A percentile compares a stretch with the other conserved stretches of the same genome.
phyloP scores from a whole-genome alignment of 768 basidiomycete species.

The Crepidotus variabilis region DNA sequence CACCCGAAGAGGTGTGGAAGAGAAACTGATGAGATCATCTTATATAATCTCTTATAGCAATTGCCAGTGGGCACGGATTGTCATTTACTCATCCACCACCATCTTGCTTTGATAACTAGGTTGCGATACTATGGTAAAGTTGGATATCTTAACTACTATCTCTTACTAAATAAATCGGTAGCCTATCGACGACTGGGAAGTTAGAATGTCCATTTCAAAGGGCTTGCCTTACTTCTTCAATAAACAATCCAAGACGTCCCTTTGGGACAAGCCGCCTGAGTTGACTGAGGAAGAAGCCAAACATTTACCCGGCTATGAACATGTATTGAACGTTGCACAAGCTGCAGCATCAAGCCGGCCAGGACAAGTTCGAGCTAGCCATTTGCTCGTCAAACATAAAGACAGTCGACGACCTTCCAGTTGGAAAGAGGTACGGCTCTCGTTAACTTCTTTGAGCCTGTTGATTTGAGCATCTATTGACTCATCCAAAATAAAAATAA shows the following conservation, averaged over 20 bases:
- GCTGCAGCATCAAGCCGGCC: slow-evolving; percentile 19
- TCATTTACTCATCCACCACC: too few species aligned
- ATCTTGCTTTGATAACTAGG: too few species aligned
- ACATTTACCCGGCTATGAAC: slow-evolving; percentile 64
- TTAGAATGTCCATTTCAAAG: slow-evolving; percentile 80
- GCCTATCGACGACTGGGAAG: slow-evolving; percentile 58
- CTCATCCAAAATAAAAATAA: too few species aligned
- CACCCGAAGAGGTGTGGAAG: neutral
- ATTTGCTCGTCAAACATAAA: slow-evolving; percentile 89
- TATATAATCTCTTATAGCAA: too few species aligned
- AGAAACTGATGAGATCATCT: too few species aligned
- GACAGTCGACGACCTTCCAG: slow-evolving; percentile 76
- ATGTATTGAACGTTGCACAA: slow-evolving; percentile 30
- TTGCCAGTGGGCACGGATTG: too few species aligned
- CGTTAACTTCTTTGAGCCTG: slow-evolving; percentile 1
- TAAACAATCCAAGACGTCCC: slow-evolving; percentile 58
- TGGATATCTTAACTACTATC: neutral
- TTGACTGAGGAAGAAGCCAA: slow-evolving; percentile 59
- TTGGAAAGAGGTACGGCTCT: slow-evolving; percentile 71
- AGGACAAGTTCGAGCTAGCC: slow-evolving; percentile 85
- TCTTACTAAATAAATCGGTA: neutral
- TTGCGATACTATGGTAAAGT: neutral
- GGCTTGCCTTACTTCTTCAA: slow-evolving; percentile 89
- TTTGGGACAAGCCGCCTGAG: slow-evolving; percentile 72
- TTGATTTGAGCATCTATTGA: neutral